Conservation (phyloP, 345 rosid genomes). For the Excoecaria agallocha region DNA sequence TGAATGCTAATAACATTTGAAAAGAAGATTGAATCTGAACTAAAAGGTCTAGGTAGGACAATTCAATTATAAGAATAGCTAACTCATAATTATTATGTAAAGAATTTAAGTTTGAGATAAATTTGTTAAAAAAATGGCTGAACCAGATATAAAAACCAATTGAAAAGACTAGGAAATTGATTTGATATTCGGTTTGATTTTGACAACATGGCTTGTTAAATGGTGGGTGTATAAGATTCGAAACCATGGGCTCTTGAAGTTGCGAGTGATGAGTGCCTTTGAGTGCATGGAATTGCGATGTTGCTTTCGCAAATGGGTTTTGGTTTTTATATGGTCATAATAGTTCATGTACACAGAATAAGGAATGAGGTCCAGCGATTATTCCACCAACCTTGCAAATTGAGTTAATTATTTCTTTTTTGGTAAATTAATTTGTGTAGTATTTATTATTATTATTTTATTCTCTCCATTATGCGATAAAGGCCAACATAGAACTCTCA, state of each 20-base stretch:
- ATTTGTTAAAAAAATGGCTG: too few species aligned
- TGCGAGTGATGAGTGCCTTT: background rate
- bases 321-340: slow-evolving; percentile 2
- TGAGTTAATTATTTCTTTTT: background rate
- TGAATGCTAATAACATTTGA: too few species aligned
- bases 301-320: slow-evolving; percentile 17
- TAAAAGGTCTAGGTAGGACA: too few species aligned
- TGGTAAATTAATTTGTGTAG: background rate
- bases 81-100: too few species aligned
- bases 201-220: background rate
- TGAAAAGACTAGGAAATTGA: too few species aligned
- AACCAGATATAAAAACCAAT: too few species aligned
- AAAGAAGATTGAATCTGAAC: too few species aligned
- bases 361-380: slow-evolving; percentile 27
- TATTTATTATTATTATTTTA: background rate
- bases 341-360: background rate
- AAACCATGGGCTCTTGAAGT: slow-evolving; percentile 15
- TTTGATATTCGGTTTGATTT: background rate
- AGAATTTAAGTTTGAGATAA: too few species aligned
- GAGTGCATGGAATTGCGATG: slow-evolving; percentile 13
- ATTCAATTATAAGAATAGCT: too few species aligned
- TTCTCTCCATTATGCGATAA: background rate
- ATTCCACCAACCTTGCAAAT: slow-evolving; percentile 24
- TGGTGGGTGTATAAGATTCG: slow-evolving; percentile 8
- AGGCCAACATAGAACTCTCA: background rate